Evolutionary conservation across 192 early-diverging fungal species (phyloP), one percentile per base, ranked within the genome.

Genomic region (Podila epigama): DNA sequence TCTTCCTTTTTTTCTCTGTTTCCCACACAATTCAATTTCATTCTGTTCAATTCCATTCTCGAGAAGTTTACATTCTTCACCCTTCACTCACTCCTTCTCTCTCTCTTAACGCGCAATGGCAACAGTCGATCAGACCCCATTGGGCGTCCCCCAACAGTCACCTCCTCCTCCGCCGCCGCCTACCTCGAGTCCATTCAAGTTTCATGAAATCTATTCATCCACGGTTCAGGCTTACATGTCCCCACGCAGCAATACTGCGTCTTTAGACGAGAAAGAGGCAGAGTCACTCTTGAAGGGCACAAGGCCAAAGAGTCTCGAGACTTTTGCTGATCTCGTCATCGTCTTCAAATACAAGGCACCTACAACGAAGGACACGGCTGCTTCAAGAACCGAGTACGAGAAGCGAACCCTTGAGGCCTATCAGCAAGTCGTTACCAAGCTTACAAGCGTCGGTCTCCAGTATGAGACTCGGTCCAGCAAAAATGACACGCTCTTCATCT

Each of bases 381-480:
- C 36, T 7, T 29, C 48, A 13, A 63, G 67, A 37, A 54, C 63
- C 11, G 63, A 78, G 28, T 69, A 80, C 13, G 79, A 83, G 60
- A 11, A 62, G 29, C 36, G 69, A 12, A 83, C 82, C 9, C 32
- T 71, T 29, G 66, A 77, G 3, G 87, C 88, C 1, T 87, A 91
- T 69, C 60, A 82, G 31, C 66, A 80, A 34, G 55, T 93, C 20
- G 79, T 91, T 25, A 57, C 32, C 22, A 86, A 87, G 27, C 81
- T 94, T 60, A 42, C 75, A 8, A 61, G 63, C 4, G 92, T 88
- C 1, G 88, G 89, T 7, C 87, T 95, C 22, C 69, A 79, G 25
- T 85, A 87, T 35, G 87, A 91, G 78, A 83, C 93, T 36, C 83
- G 86, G 15, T 79, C 83, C 51, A 82, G 89, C 61, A 64, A 77